These are phyloP conservation scores for Candida yuanshanica DNA, from an alignment of 805 yeast genomes.

Conservation along the genomic window DNA sequence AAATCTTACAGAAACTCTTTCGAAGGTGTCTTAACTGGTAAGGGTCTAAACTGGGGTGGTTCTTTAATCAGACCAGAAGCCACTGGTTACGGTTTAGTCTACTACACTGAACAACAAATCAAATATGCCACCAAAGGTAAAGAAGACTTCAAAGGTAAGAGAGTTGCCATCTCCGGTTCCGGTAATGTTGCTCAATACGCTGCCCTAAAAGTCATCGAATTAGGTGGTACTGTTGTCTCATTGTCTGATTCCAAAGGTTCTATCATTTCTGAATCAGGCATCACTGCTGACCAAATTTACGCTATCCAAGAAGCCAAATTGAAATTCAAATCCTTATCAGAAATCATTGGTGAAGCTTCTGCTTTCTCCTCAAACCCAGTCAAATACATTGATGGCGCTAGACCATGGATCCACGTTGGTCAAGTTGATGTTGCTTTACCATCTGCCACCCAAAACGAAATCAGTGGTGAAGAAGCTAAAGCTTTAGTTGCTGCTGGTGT, in stretches of 20 bases:
- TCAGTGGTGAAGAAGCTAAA: conserved; percentile 94
- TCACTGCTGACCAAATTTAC: conserved; percentile 74
- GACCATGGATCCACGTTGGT: conserved; percentile 95
- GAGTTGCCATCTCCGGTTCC: conserved; percentile 94
- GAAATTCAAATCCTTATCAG: conserved; percentile 69
- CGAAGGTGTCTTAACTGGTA: conserved; percentile 98
- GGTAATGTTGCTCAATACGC: conserved; percentile 99
- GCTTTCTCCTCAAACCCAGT: conserved; percentile 55
- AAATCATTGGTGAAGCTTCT: conserved; percentile 51
- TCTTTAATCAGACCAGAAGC: conserved; percentile 99
- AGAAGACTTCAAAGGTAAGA: conserved; percentile 87
- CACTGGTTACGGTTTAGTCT: conserved; percentile 95
- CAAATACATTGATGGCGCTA: conserved; percentile 85
- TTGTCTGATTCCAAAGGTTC: conserved; percentile 94
- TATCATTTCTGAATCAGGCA: conserved; percentile 72
- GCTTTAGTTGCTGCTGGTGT: conserved; percentile 89
- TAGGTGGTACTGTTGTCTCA: conserved; percentile 93
- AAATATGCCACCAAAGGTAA: conserved; percentile 86
- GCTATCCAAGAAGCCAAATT: conserved; percentile 74
- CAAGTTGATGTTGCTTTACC: conserved; percentile 94
- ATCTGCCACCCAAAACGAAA: conserved; percentile 98
- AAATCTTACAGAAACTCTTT: conserved; percentile 84
- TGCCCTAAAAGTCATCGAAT: conserved; percentile 93
- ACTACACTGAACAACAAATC: conserved; percentile 97
- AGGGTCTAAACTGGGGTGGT: conserved; percentile 98